Evolutionary conservation across 1,284 basidiomycete species (phyloP).

Genomic region (Porodaedalea pini): DNA sequence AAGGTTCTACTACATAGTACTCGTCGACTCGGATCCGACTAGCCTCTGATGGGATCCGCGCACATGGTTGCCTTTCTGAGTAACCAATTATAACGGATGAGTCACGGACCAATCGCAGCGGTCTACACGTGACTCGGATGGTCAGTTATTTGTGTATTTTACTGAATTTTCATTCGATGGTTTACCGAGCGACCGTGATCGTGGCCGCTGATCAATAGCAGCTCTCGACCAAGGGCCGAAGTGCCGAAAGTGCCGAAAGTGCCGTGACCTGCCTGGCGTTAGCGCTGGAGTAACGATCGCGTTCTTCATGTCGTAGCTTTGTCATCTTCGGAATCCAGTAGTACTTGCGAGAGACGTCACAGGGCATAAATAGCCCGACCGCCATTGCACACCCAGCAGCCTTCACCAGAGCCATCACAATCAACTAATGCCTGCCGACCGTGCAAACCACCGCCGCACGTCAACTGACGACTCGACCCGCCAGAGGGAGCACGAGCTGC

Average conservation of each 20-base stretch:
- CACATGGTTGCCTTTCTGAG: not conserved
- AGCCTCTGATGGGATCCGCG: not conserved
- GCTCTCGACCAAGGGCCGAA: too few species aligned
- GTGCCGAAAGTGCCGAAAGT: too few species aligned
- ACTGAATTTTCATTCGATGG: too few species aligned
- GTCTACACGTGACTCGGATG: not conserved
- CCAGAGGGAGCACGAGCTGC: constrained; percentile 21
- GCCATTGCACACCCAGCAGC: not conserved
- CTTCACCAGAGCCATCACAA: not conserved
- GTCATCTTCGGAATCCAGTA: not conserved
- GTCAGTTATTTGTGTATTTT: too few species aligned
- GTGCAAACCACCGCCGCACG: constrained; percentile 14
- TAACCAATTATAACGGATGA: not conserved
- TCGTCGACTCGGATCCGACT: not conserved
- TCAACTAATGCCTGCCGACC: constrained; percentile 13
- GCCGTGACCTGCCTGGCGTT: too few species aligned
- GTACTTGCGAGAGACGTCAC: not conserved
- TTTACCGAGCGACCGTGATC: too few species aligned
- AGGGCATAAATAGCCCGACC: constrained; percentile 1
- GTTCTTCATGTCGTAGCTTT: not conserved
- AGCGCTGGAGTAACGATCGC: not conserved
- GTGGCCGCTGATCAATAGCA: too few species aligned
- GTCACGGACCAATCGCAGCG: not conserved
- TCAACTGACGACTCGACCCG: constrained; percentile 18
- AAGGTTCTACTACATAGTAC: too few species aligned